A percentile compares a stretch with the other conserved stretches of the same genome.
phyloP scores from a whole-genome alignment of 495 filamentous ascomycete species.

The Hyaloscypha bicolor region DNA sequence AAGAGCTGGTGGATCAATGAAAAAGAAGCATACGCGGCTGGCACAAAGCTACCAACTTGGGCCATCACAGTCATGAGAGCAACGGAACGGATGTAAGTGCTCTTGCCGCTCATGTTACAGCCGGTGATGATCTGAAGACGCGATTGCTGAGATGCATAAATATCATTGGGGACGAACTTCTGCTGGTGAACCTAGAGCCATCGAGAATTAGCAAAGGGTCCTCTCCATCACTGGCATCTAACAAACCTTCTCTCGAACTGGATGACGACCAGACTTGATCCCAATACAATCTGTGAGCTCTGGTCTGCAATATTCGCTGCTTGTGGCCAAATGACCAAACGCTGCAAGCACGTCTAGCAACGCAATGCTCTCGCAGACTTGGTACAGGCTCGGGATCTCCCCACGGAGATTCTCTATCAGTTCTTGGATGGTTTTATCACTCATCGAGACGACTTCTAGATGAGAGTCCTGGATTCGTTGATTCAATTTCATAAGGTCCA shows the following conservation, averaged over 20 bases:
- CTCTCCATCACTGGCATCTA: not conserved
- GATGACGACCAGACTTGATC: constrained; percentile 81
- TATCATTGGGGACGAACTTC: constrained; percentile 85
- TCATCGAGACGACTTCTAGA: constrained; percentile 78
- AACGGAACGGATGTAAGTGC: constrained; percentile 88
- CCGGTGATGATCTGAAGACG: constrained; percentile 94
- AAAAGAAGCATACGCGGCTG: constrained; percentile 80
- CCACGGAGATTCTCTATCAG: constrained; percentile 67
- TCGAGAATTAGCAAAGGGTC: constrained; percentile 9
- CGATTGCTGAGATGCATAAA: constrained; percentile 73
- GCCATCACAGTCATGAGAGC: constrained; percentile 89
- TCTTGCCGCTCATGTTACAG: constrained; percentile 99
- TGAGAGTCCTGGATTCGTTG: constrained; percentile 76
- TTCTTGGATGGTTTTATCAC: constrained; percentile 68
- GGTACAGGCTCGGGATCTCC: constrained; percentile 72
- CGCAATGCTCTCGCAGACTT: constrained; percentile 82
- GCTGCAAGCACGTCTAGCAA: constrained; percentile 88
- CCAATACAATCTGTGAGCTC: constrained; percentile 73
- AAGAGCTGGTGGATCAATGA: constrained; percentile 83
- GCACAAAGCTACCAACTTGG: constrained; percentile 90
- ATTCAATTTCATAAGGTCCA: constrained; percentile 77
- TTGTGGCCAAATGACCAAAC: constrained; percentile 78
- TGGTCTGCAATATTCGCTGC: constrained; percentile 79
- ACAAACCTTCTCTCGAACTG: constrained; percentile 76
- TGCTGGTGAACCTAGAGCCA: constrained; percentile 39